Conservation (phyloP, 768 basidiomycete species). For the Mycena leptocephala region DNA sequence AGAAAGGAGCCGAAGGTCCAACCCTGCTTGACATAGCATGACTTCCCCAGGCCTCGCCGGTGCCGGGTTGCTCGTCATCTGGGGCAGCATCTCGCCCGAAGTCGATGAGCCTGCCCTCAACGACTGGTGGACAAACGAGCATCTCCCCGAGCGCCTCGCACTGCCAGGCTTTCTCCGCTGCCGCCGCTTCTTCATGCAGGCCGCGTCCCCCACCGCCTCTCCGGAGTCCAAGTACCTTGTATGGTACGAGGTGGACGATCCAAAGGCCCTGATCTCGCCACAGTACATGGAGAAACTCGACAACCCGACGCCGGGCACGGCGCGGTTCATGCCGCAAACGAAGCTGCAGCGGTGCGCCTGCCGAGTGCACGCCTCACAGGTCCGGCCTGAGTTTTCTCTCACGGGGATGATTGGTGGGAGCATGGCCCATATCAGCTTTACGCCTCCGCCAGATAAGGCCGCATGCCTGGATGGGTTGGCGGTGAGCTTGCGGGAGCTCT, state of each 20-base stretch:
- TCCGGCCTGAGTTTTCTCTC: slow-evolving; percentile 22
- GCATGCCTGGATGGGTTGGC: slow-evolving; percentile 22
- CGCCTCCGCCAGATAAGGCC: slow-evolving; percentile 22
- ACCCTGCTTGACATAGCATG: slow-evolving; percentile 21
- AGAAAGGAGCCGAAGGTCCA: background rate
- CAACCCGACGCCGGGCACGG: slow-evolving; percentile 25
- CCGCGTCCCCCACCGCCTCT: slow-evolving; percentile 10
- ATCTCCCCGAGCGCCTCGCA: slow-evolving; percentile 26
- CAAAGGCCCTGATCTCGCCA: slow-evolving; percentile 21
- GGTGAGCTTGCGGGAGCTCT: slow-evolving; percentile 20
- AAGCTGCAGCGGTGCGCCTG: slow-evolving; percentile 29
- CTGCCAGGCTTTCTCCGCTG: slow-evolving; percentile 29
- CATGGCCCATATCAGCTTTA: slow-evolving; percentile 24
- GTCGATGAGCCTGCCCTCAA: slow-evolving; percentile 23
- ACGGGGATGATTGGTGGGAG: slow-evolving; percentile 21
- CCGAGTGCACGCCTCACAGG: slow-evolving; percentile 23
- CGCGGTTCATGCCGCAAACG: slow-evolving; percentile 22
- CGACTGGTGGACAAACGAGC: slow-evolving; percentile 27
- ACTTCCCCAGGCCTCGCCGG: slow-evolving; percentile 27
- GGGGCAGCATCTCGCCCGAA: slow-evolving; percentile 25
- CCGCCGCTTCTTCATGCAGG: slow-evolving; percentile 23
- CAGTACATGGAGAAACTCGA: slow-evolving; percentile 29
- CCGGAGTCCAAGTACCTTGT: slow-evolving; percentile 22
- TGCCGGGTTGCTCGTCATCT: slow-evolving; percentile 21
- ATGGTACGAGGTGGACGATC: slow-evolving; percentile 27